These are phyloP conservation scores for Apocynum venetum DNA, from an alignment of 257 asterid genomes.

Conservation along the genomic window DNA sequence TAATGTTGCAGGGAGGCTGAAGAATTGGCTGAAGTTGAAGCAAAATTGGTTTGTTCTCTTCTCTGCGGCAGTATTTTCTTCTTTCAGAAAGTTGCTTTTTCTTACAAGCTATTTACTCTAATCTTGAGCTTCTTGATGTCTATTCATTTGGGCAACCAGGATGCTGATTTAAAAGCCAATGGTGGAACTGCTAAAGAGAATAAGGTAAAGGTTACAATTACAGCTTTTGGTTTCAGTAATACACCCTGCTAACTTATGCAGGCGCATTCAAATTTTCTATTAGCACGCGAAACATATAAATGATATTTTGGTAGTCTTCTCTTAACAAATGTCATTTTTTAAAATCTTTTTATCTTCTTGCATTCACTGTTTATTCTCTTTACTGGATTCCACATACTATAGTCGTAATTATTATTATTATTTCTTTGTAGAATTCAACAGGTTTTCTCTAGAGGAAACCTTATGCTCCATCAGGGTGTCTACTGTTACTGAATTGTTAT, in stretches of 20 bases:
- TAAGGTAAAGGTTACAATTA: conserved; percentile 33
- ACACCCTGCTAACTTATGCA: background rate
- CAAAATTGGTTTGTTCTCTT: conserved; percentile 67
- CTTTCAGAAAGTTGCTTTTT: background rate
- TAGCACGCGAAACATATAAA: background rate
- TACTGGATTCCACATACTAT: background rate
- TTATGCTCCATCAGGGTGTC: background rate
- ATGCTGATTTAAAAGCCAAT: conserved; percentile 63
- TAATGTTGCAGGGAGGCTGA: conserved; percentile 59
- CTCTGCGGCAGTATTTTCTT: background rate
- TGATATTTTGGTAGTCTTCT: background rate
- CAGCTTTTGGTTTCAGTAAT: background rate
- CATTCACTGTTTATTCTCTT: background rate
- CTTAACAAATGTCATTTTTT: background rate
- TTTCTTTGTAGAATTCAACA: background rate
- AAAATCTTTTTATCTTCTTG: background rate
- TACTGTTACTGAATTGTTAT: background rate
- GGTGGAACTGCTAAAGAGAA: conserved; percentile 50
- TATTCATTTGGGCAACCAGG: conserved; percentile 39
- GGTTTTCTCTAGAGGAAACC: background rate
- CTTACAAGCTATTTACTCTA: conserved; percentile 6
- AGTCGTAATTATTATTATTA: background rate
- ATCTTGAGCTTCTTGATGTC: conserved; percentile 24
- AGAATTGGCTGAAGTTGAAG: conserved; percentile 88
- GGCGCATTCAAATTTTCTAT: background rate